A percentile compares a stretch with the other conserved stretches of the same genome.
These are phyloP conservation scores for Candida sphagnicola DNA, from an alignment of 805 yeast genomes.

Conservation along the genomic window DNA sequence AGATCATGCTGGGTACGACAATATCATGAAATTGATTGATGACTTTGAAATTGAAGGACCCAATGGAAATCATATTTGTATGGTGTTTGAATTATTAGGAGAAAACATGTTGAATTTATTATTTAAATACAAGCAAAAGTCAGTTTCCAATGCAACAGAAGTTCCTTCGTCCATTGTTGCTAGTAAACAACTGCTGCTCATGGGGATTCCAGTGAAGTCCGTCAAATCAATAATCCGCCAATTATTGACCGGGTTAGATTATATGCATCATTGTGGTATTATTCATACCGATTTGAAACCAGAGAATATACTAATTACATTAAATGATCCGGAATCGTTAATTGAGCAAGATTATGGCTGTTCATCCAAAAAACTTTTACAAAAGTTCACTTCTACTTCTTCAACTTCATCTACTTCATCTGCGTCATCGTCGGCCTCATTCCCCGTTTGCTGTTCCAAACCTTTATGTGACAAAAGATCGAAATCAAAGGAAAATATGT, in stretches of 20 bases:
- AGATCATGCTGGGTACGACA: constrained; percentile 47
- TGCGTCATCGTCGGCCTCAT: constrained; percentile 3
- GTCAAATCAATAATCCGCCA: constrained; percentile 58
- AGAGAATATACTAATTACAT: constrained; percentile 28
- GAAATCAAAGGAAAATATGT: constrained; percentile 10
- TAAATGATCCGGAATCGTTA: constrained; percentile 50
- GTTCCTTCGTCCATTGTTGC: constrained; percentile 1
- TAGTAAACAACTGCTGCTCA: constrained; percentile 4
- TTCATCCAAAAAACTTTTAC: not conserved
- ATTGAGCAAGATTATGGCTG: constrained; percentile 22
- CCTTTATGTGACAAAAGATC: constrained; percentile 31
- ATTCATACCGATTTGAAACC: constrained; percentile 44
- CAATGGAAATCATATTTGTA: constrained; percentile 60
- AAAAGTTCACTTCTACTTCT: not conserved
- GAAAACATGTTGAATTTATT: constrained; percentile 53
- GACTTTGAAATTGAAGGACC: constrained; percentile 57
- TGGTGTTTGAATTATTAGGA: constrained; percentile 65
- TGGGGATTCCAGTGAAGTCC: constrained; percentile 48
- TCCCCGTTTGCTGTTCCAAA: constrained; percentile 43
- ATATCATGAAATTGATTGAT: constrained; percentile 51
- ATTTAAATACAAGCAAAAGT: constrained; percentile 36
- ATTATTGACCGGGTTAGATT: constrained; percentile 51
- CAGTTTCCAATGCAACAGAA: constrained; percentile 1
- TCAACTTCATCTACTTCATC: not conserved
- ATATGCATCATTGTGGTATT: constrained; percentile 44